phyloP scores from a whole-genome alignment of 2,329 filamentous ascomycete genomes.

The Fusarium tricinctum region DNA sequence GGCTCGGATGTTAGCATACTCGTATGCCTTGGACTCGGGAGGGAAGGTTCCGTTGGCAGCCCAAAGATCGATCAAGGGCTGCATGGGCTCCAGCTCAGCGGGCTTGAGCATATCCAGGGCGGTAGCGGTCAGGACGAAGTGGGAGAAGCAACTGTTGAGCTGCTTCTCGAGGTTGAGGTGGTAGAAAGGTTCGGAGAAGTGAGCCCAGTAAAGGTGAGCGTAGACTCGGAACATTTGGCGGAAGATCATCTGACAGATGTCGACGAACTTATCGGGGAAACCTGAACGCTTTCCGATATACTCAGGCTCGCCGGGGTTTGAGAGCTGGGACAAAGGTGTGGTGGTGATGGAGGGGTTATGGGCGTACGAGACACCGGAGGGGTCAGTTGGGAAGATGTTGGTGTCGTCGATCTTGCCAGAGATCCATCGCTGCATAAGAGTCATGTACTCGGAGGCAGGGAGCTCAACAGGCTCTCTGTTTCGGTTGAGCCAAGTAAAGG shows the following conservation, averaged over 20 bases:
- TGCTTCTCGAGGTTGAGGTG: conserved; percentile 85
- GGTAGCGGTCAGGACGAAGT: conserved; percentile 85
- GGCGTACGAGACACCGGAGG: conserved; percentile 76
- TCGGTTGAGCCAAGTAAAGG: conserved; percentile 95
- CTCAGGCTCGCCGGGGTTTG: conserved; percentile 71
- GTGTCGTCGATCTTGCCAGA: conserved; percentile 94
- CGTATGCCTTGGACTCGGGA: conserved; percentile 76
- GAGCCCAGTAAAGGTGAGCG: conserved; percentile 96
- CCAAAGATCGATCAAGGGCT: conserved; percentile 93
- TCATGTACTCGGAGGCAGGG: conserved; percentile 93
- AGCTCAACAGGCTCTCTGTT: conserved; percentile 91
- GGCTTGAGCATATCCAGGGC: conserved; percentile 87
- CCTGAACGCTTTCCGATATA: conserved; percentile 95
- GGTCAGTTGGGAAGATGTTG: conserved; percentile 90
- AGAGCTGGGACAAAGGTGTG: conserved; percentile 73
- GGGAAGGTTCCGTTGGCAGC: conserved; percentile 90
- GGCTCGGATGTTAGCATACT: conserved; percentile 72
- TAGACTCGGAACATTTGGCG: conserved; percentile 99
- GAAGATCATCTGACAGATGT: conserved; percentile 93
- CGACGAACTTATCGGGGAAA: conserved; percentile 90
- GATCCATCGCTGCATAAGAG: conserved; percentile 97
- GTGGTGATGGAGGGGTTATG: conserved; percentile 71
- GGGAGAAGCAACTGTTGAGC: conserved; percentile 88
- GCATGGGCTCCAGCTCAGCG: conserved; percentile 95
- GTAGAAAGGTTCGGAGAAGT: conserved; percentile 88